phyloP scores from a whole-genome alignment of 176 grass and related monocot species.

The Ensete glaucum region DNA sequence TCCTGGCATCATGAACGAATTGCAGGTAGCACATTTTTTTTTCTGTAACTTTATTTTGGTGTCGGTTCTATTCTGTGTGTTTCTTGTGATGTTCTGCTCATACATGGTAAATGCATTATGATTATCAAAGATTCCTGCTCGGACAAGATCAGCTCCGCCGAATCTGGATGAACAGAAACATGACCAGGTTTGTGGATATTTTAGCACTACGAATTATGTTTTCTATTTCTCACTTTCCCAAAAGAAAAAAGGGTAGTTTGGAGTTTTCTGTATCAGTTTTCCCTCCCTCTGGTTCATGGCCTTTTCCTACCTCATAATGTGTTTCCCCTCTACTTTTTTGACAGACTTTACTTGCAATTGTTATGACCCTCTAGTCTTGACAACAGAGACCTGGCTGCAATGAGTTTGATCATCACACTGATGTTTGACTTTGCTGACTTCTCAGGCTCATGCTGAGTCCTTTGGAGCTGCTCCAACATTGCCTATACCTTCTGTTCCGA shows the following conservation, averaged over 20 bases:
- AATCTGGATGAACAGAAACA: slow-evolving; percentile 91
- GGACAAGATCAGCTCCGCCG: slow-evolving; percentile 94
- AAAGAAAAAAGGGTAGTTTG: too few species aligned
- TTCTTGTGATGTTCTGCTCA: slow-evolving; percentile 6
- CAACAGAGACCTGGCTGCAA: background rate
- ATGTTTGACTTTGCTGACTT: background rate
- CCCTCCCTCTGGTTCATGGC: background rate
- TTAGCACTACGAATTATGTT: background rate
- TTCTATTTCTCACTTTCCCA: background rate
- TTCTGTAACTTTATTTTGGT: slow-evolving; percentile 5
- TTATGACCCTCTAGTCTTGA: background rate
- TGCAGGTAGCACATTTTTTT: slow-evolving; percentile 42
- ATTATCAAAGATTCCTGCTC: slow-evolving; percentile 64
- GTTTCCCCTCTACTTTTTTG: background rate
- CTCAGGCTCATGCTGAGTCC: slow-evolving; percentile 43
- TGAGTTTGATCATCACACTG: background rate
- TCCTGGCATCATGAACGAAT: slow-evolving; percentile 47
- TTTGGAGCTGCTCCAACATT: slow-evolving; percentile 31
- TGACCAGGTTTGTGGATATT: slow-evolving; percentile 52
- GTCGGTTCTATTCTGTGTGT: background rate
- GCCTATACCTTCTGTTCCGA: slow-evolving; percentile 33
- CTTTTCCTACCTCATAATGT: background rate
- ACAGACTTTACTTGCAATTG: background rate
- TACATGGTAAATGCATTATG: background rate
- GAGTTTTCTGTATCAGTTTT: background rate